These are phyloP conservation scores for Botrytis aclada DNA, from an alignment of 2,329 filamentous ascomycete species.

Conservation along the genomic window DNA sequence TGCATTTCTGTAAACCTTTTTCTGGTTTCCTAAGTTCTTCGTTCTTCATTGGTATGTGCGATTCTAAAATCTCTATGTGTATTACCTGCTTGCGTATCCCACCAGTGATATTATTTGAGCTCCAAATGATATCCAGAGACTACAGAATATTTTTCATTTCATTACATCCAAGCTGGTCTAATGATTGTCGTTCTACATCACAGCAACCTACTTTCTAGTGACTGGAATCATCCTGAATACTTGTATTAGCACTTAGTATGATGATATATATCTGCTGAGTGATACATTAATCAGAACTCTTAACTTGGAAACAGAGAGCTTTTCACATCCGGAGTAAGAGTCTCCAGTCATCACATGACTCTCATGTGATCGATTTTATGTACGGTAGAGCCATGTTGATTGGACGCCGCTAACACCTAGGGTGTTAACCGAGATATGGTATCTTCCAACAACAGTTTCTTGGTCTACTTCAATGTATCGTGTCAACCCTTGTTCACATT, in stretches of 20 bases:
- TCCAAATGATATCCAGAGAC: too few species aligned
- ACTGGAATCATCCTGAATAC: too few species aligned
- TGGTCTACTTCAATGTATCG: background rate
- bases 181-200: too few species aligned
- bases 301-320: background rate
- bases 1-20: background rate
- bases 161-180: too few species aligned
- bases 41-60: background rate
- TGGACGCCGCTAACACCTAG: background rate
- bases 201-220: too few species aligned
- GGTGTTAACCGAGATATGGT: background rate
- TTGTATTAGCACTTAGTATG: too few species aligned
- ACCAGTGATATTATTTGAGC: too few species aligned
- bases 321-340: background rate
- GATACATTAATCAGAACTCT: background rate
- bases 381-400: background rate
- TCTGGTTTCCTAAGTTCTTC: background rate
- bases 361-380: background rate
- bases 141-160: too few species aligned
- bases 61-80: background rate
- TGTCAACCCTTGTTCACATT: background rate
- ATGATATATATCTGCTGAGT: background rate
- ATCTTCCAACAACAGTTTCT: background rate
- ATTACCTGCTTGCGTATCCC: too few species aligned
- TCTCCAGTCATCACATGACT: background rate